A percentile compares a stretch with the other conserved stretches of the same genome.
Conservation (phyloP, 2,329 filamentous ascomycete species). For the Ophiobolus disseminans region DNA sequence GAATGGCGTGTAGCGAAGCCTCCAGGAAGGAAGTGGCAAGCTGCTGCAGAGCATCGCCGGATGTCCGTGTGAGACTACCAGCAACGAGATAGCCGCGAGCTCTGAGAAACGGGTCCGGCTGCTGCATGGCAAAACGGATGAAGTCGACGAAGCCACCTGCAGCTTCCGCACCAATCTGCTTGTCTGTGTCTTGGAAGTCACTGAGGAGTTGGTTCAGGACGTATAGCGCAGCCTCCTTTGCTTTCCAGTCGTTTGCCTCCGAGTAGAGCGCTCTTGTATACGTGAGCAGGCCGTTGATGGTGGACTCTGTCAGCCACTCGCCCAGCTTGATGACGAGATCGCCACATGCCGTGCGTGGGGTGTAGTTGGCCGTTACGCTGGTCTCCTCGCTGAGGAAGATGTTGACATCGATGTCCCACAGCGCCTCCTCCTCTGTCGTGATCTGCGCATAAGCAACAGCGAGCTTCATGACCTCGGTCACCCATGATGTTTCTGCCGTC, state of each 20-base stretch:
- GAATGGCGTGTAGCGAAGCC: slow-evolving; percentile 76
- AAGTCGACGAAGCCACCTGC: slow-evolving; percentile 79
- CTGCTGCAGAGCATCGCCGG: slow-evolving; percentile 60
- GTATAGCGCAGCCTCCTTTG: slow-evolving; percentile 82
- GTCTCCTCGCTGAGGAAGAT: slow-evolving; percentile 95
- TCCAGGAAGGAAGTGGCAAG: slow-evolving; percentile 71
- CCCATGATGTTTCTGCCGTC: slow-evolving; percentile 71
- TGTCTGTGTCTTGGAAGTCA: slow-evolving; percentile 81
- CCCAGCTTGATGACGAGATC: slow-evolving; percentile 92
- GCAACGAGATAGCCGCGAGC: slow-evolving; percentile 88
- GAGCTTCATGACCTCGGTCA: slow-evolving; percentile 86
- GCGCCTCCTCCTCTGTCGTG: slow-evolving; percentile 86
- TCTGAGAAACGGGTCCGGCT: slow-evolving; percentile 76
- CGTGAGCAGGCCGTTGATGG: slow-evolving; percentile 78
- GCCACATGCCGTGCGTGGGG: slow-evolving; percentile 87
- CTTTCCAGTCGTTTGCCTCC: slow-evolving; percentile 63
- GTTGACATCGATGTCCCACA: slow-evolving; percentile 97
- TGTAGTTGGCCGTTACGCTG: slow-evolving; percentile 94
- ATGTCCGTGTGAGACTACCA: slow-evolving; percentile 76
- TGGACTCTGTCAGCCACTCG: slow-evolving; percentile 81
- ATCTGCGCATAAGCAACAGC: slow-evolving; percentile 87
- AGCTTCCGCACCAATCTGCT: slow-evolving; percentile 72
- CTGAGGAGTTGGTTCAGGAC: slow-evolving; percentile 83
- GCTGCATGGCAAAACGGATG: slow-evolving; percentile 77
- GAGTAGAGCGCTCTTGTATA: slow-evolving; percentile 79